A percentile compares a stretch with the other conserved stretches of the same genome.
phyloP scores from a whole-genome alignment of 805 yeast species.

The Teunomyces stri region DNA sequence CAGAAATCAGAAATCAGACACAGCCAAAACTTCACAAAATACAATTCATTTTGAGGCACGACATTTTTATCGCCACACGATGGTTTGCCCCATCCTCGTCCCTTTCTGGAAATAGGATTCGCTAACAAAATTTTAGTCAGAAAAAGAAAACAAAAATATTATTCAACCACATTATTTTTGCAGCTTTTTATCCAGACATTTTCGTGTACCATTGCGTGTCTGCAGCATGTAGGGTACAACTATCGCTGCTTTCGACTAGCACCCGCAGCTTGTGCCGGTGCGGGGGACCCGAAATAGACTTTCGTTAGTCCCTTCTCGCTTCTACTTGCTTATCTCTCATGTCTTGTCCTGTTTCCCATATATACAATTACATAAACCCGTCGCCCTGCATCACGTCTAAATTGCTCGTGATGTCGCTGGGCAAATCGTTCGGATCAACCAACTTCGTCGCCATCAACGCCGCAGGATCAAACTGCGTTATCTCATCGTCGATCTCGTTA shows the following conservation, averaged over 20 bases:
- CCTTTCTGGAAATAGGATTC: no score
- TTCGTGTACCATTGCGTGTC: no score
- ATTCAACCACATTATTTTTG: no score
- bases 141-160: no score
- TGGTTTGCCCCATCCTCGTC: neutral
- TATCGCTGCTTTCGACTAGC: no score
- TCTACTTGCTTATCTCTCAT: neutral
- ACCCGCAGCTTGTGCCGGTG: no score
- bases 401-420: constrained; percentile 52
- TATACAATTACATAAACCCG: constrained; percentile 26
- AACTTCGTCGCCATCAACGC: constrained; percentile 46
- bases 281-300: no score
- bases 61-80: neutral
- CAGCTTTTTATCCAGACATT: no score
- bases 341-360: neutral
- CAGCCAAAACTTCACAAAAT: no score
- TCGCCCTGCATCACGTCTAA: constrained; percentile 53
- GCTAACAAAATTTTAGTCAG: no score
- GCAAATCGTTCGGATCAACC: constrained; percentile 53
- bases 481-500: constrained; percentile 38
- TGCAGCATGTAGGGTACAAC: no score
- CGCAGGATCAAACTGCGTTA: constrained; percentile 42
- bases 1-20: no score
- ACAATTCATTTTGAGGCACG: neutral
- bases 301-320: neutral